Base-by-base conservation (phyloP, 495 filamentous ascomycete genomes). In the Cercophora sp. region DNA sequence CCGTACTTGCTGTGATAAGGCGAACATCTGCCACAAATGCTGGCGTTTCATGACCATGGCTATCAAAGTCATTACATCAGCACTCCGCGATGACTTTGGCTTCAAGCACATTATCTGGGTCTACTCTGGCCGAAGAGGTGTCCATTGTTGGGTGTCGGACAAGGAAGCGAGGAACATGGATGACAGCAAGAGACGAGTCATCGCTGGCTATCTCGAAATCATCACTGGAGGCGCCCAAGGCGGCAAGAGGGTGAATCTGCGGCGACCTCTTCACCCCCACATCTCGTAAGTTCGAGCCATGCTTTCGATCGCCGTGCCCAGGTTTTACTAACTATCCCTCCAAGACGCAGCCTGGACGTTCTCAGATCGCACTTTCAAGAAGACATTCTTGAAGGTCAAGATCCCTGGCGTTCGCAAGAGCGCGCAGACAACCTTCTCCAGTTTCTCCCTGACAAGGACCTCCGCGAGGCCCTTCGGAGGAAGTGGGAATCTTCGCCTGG, bases 81-180 rank as follows among this genome's bases (percentile, higher is more conserved):
- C 89, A 2, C 66, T 98, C 45, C 78, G 88, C 52, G 91, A 97
- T 2, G 93, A 98, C 68, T 94, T 97, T 64, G 93, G 91, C 19
- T 98, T 96, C 65, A 80, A 88, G 61, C 92, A 98, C 66, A 91
- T 98, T 56, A 77, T 98, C 60, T 98, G 93, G 93, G 91, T 98
- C 1, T 98, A 96, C 69, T 97, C 93, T 0, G 93, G 93, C 27
- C 86, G 93, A 64, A 82, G 93, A 81, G 93, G 93, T 68, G 90
- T 85, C 13, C 93, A 98, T 83, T 93, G 92, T 6, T 98, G 93
- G 93, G 87, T 98, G n/a, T 96, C 92, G 65, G 93, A 98, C 68
- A 86, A 85, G 52, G 82, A 83, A 41, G 93, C 91, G 3, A 79
- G 93, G 52, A 74, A 75, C 31, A 77, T 98, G 70, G 85, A 95